A percentile compares a stretch with the other conserved stretches of the same genome.
These are phyloP conservation scores for Geum urbanum DNA, from an alignment of 306 rosid species.

Conservation along the genomic window DNA sequence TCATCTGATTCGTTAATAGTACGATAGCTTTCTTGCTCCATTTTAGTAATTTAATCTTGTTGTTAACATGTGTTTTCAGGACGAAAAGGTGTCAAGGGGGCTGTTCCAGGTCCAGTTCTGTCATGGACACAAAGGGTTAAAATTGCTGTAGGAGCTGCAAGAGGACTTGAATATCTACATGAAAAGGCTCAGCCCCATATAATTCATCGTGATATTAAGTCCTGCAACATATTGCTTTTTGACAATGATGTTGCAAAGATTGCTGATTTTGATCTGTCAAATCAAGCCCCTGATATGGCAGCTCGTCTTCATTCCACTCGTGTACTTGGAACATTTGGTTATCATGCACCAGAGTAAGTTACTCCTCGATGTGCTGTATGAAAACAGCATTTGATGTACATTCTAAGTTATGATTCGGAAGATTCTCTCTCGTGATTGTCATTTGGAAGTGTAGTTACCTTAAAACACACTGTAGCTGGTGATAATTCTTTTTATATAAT, in stretches of 20 bases:
- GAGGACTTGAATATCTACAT: constrained; percentile 73
- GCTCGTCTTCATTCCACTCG: constrained; percentile 91
- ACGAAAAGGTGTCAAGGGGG: constrained; percentile 64
- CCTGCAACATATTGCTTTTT: constrained; percentile 68
- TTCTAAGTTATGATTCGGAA: background rate
- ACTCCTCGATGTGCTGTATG: constrained; percentile 16
- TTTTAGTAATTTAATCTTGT: background rate
- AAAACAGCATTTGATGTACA: background rate
- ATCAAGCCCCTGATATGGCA: constrained; percentile 75
- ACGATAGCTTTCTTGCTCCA: background rate
- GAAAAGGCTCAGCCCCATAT: constrained; percentile 68
- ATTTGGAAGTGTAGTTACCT: background rate
- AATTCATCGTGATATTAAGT: constrained; percentile 79
- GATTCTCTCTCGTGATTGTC: background rate
- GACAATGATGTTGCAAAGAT: constrained; percentile 66
- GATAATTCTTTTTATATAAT: background rate
- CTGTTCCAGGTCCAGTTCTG: constrained; percentile 65
- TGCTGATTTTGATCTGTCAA: constrained; percentile 79
- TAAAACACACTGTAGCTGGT: background rate
- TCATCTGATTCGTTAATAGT: background rate
- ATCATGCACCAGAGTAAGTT: constrained; percentile 86
- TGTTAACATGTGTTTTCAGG: constrained; percentile 39
- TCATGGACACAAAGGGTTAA: constrained; percentile 74
- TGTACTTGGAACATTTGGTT: constrained; percentile 87
- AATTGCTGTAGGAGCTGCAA: constrained; percentile 81